These are phyloP conservation scores for Exophiala bonariae DNA, from an alignment of 2,329 filamentous ascomycete genomes.

Conservation along the genomic window DNA sequence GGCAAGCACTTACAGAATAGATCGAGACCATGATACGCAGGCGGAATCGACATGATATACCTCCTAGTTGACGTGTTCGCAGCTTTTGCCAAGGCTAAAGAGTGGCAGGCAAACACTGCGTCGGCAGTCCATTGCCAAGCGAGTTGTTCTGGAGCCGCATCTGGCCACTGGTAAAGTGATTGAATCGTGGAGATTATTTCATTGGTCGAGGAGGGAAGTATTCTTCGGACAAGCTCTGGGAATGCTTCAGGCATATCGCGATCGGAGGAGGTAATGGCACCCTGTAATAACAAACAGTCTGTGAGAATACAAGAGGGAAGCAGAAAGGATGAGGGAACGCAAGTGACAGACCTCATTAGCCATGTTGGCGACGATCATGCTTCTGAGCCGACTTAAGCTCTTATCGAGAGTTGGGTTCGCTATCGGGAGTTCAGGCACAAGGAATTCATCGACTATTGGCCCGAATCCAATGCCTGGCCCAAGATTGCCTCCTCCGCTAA, in stretches of 20 bases:
- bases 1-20: slow-evolving; percentile 16
- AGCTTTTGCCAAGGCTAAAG: slow-evolving; percentile 11
- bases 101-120: slow-evolving; percentile 18
- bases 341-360: slow-evolving; percentile 3
- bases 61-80: slow-evolving; percentile 9
- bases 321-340: too few relatives aligned
- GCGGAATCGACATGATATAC: slow-evolving; percentile 19
- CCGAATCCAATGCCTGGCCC: slow-evolving; percentile 13
- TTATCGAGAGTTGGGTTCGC: background rate
- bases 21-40: slow-evolving; percentile 15
- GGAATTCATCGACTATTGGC: slow-evolving; percentile 16
- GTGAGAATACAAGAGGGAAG: too few relatives aligned
- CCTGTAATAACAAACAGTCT: background rate
- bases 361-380: slow-evolving; percentile 11
- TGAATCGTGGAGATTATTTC: slow-evolving; percentile 10
- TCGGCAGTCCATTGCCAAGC: slow-evolving; percentile 18
- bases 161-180: slow-evolving; percentile 14
- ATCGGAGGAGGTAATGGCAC: background rate
- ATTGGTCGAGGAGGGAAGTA: slow-evolving; percentile 8
- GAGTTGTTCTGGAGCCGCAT: slow-evolving; percentile 10
- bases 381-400: background rate
- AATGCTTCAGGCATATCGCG: slow-evolving; percentile 13
- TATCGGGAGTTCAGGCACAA: slow-evolving; percentile 11
- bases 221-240: slow-evolving; percentile 15
- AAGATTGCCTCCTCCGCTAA: slow-evolving; percentile 1